phyloP scores from a whole-genome alignment of 352 stramenopile genomes.

The Phytophthora quininea region DNA sequence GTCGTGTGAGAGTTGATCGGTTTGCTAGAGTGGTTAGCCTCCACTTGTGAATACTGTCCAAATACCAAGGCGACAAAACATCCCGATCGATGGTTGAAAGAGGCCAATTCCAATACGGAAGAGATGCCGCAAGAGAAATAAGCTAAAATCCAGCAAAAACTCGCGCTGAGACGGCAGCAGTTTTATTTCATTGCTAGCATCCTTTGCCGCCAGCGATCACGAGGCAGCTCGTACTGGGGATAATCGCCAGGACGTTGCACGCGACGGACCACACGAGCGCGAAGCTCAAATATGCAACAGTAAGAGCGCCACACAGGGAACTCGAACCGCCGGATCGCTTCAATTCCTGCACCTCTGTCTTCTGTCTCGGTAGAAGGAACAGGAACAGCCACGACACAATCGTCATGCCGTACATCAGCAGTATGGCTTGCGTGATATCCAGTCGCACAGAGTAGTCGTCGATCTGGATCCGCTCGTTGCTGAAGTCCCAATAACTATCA shows the following conservation, averaged over 20 bases:
- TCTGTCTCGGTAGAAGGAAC: conserved; percentile 38
- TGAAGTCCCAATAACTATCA: conserved; percentile 28
- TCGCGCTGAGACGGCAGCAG: too few species aligned
- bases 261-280: conserved; percentile 43
- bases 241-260: conserved; percentile 31
- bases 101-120: too few species aligned
- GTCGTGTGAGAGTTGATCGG: too few species aligned
- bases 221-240: conserved; percentile 20
- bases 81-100: too few species aligned
- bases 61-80: too few species aligned
- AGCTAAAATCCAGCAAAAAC: too few species aligned
- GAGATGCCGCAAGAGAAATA: too few species aligned
- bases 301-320: conserved; percentile 32
- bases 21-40: too few species aligned
- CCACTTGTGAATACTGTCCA: too few species aligned
- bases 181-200: conserved; percentile 5
- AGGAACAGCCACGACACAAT: conserved; percentile 32
- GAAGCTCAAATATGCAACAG: conserved; percentile 33
- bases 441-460: conserved; percentile 28
- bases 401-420: conserved; percentile 42
- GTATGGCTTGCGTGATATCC: conserved; percentile 32
- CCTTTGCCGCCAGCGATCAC: conserved; percentile 36
- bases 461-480: conserved; percentile 34
- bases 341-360: conserved; percentile 31
- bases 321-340: conserved; percentile 31